Evolutionary conservation across 2,329 filamentous ascomycete species (phyloP).

Genomic region (Trichoderma citrinoviride): DNA sequence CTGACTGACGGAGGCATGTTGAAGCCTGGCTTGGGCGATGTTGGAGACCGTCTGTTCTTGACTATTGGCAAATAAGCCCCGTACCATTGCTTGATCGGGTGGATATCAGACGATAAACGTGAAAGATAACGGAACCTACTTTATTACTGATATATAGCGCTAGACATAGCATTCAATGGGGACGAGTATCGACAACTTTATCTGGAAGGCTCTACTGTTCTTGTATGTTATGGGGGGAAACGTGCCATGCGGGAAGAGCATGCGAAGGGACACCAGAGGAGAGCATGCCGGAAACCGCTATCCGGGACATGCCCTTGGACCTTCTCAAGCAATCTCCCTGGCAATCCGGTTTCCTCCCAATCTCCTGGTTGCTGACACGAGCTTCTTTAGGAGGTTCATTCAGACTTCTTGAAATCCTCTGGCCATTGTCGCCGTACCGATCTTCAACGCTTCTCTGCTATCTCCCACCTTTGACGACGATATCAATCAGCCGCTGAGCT

Average conservation of each 20-base stretch:
- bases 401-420: too few relatives aligned
- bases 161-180: constrained; percentile 18
- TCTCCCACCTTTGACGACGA: too few relatives aligned
- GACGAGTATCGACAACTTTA: not conserved
- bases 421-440: too few relatives aligned
- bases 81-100: not conserved
- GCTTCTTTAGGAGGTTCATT: too few relatives aligned
- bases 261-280: not conserved
- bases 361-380: too few relatives aligned
- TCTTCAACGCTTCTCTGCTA: not conserved
- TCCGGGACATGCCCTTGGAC: not conserved
- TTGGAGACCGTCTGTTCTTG: constrained; percentile 85
- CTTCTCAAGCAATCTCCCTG: not conserved
- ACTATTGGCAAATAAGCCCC: constrained; percentile 74
- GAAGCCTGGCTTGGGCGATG: constrained; percentile 82
- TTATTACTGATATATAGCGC: constrained; percentile 13
- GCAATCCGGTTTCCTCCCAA: too few relatives aligned
- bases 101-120: not conserved
- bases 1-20: constrained; percentile 84
- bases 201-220: not conserved
- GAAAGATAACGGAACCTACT: constrained; percentile 20
- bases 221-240: not conserved
- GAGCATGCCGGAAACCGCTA: not conserved
- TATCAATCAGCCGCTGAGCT: not conserved
- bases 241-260: not conserved